Conservation (phyloP, 2,329 filamentous ascomycete genomes). For the Exophiala bonariae region DNA sequence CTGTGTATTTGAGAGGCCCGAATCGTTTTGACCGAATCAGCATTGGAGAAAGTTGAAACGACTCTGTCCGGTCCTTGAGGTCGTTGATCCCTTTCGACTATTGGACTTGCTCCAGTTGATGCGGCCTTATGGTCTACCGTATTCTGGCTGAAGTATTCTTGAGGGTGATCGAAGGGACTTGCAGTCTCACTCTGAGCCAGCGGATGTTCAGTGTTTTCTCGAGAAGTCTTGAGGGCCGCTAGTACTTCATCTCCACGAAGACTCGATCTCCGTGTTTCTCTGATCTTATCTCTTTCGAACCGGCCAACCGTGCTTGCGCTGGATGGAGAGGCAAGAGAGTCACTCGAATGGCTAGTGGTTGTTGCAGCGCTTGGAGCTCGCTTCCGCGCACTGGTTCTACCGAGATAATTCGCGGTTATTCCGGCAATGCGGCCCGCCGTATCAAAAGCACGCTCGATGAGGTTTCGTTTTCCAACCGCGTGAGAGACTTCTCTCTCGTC, state of each 20-base stretch:
- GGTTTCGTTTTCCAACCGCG: slow-evolving; percentile 84
- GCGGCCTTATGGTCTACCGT: slow-evolving; percentile 11
- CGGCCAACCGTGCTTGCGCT: slow-evolving; percentile 57
- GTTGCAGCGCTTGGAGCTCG: slow-evolving; percentile 56
- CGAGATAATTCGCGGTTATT: slow-evolving; percentile 71
- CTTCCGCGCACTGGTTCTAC: slow-evolving; percentile 37
- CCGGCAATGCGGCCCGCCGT: slow-evolving; percentile 57
- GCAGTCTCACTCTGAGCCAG: slow-evolving; percentile 72
- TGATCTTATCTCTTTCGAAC: slow-evolving; percentile 42
- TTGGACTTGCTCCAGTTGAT: slow-evolving; percentile 24
- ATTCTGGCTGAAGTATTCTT: slow-evolving; percentile 37
- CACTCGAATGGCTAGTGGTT: slow-evolving; percentile 55
- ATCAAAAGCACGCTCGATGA: slow-evolving; percentile 72
- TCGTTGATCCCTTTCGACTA: slow-evolving; percentile 31
- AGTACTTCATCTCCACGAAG: slow-evolving; percentile 60
- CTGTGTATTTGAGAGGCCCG: slow-evolving; percentile 35
- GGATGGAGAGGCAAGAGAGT: slow-evolving; percentile 53
- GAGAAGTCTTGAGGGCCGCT: slow-evolving; percentile 50
- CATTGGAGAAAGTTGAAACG: slow-evolving; percentile 45
- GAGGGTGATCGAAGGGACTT: slow-evolving; percentile 57
- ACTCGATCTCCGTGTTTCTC: slow-evolving; percentile 51
- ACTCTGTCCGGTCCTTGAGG: slow-evolving; percentile 41
- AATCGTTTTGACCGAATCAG: slow-evolving; percentile 48
- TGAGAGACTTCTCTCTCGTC: slow-evolving; percentile 86
- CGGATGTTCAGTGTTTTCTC: slow-evolving; percentile 65